Conservation (phyloP, 73 alveolate genomes). For the Breviolum minutum region DNA sequence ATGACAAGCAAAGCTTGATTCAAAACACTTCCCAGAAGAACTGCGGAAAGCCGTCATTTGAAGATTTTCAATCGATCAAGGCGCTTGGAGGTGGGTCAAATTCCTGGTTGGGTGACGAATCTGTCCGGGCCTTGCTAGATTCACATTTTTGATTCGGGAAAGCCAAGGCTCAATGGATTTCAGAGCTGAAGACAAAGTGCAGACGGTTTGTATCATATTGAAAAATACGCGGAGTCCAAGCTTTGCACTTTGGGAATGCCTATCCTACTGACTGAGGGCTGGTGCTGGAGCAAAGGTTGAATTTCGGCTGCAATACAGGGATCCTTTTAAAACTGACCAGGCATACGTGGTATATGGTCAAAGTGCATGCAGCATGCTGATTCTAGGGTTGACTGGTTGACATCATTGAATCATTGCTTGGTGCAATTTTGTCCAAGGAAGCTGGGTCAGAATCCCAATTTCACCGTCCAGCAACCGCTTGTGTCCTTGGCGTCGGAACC, state of each 20-base stretch:
- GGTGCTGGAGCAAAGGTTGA: conserved; percentile 71
- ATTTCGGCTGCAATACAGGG: not conserved
- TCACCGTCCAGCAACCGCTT: not conserved
- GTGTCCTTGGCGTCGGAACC: not conserved
- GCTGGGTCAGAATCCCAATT: not conserved
- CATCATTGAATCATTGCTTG: not conserved
- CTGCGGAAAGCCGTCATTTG: too few relatives aligned
- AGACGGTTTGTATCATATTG: too few relatives aligned
- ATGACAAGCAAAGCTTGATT: too few relatives aligned
- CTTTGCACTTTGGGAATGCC: too few relatives aligned
- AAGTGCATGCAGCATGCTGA: not conserved
- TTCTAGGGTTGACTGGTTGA: not conserved
- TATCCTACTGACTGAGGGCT: conserved; percentile 30
- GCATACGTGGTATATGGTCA: not conserved
- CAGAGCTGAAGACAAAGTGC: too few relatives aligned
- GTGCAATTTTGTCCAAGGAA: not conserved
- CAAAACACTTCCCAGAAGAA: too few relatives aligned
- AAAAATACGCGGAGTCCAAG: too few relatives aligned
- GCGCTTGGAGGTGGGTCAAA: conserved; percentile 56
- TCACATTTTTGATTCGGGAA: too few relatives aligned
- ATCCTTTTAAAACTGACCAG: not conserved
- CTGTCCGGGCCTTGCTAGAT: not conserved
- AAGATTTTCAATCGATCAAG: not conserved
- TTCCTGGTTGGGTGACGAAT: conserved; percentile 86
- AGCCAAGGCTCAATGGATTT: too few relatives aligned